Evolutionary conservation across 2,329 filamentous ascomycete genomes (phyloP), one percentile per base, ranked within the genome.

Genomic region (Onygenales sp.): DNA sequence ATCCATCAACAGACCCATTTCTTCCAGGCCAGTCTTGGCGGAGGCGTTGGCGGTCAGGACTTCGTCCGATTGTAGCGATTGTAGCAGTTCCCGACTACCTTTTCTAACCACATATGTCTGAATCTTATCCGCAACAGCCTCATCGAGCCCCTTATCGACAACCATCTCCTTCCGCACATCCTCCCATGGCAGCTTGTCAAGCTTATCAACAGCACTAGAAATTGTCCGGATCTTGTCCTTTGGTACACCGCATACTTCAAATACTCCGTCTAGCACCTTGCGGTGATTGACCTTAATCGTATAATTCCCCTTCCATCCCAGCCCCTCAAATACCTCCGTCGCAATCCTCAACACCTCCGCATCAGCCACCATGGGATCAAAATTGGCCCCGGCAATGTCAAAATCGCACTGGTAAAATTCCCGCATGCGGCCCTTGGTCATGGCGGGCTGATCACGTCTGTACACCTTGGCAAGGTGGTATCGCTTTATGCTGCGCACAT

Each of bases 321-420:
- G 76, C 47, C 81, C 81, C 61, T 92, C 82, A 64, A 96, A 95
- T 42, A 95, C 86, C 67, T 96, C 90, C 62, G 82, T 84, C 49
- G 88, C 82, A 59, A 96, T 90, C 54, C 86, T 81, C 62, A 97
- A 74, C 55, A 95, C 86, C 73, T 96, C 91, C 39, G 90, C 87
- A 65, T 96, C 92, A 53, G 91, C 88, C 31, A 95, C 80, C 90
- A 96, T 95, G 52, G 88, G 73, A 67, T 95, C 92, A 74, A 89
- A 94, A 42, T 75, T 77, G 56, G 69, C 61, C 55, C 91, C 90
- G 10, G 91, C 91, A 72, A 96, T 92, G 67, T 96, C 91, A 66
- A 96, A 94, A 73, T 97, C 92, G 74, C 91, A 96, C 72, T 96
- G 91, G 75, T 94, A 95, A 72, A 95, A 95, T 72, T 96, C 92